Evolutionary conservation across 495 filamentous ascomycete species (phyloP).

Genomic region (Aspergillus nanangensis): DNA sequence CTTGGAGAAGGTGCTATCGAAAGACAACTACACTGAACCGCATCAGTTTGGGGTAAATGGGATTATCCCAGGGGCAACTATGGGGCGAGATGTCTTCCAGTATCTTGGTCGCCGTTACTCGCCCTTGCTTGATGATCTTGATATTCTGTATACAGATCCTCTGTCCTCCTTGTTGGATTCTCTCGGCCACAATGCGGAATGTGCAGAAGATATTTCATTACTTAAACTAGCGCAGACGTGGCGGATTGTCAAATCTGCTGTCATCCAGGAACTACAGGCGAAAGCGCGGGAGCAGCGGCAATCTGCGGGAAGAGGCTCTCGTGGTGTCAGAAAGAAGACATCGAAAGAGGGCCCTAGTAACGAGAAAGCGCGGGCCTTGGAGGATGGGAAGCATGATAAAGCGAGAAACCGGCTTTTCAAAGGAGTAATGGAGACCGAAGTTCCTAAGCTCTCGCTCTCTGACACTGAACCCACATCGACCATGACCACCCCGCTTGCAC

Average conservation of each 20-base stretch:
- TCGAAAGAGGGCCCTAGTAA: constrained; percentile 30
- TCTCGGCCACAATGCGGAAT: constrained; percentile 57
- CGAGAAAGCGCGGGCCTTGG: constrained; percentile 21
- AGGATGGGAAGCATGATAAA: constrained; percentile 36
- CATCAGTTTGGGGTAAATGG: constrained; percentile 61
- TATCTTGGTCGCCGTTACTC: constrained; percentile 58
- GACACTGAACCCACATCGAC: constrained; percentile 72
- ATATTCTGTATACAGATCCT: constrained; percentile 25
- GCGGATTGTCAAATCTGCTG: constrained; percentile 61
- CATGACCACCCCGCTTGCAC: constrained; percentile 71
- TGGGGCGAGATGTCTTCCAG: constrained; percentile 48
- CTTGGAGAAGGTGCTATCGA: constrained; percentile 57
- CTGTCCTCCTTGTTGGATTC: constrained; percentile 48
- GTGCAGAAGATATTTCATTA: constrained; percentile 54
- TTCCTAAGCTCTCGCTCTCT: constrained; percentile 23
- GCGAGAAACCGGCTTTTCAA: constrained; percentile 42
- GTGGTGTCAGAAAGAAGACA: constrained; percentile 21
- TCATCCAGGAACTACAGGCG: constrained; percentile 54
- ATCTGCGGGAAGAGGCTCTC: constrained; percentile 15
- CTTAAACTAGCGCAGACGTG: constrained; percentile 70
- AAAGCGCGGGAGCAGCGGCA: constrained; percentile 54
- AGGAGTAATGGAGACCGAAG: constrained; percentile 37
- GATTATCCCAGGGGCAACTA: constrained; percentile 50
- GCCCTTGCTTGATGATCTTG: constrained; percentile 28
- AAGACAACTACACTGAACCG: constrained; percentile 45